Conservation (phyloP, 495 filamentous ascomycete species). For the Trichoderma virens region DNA sequence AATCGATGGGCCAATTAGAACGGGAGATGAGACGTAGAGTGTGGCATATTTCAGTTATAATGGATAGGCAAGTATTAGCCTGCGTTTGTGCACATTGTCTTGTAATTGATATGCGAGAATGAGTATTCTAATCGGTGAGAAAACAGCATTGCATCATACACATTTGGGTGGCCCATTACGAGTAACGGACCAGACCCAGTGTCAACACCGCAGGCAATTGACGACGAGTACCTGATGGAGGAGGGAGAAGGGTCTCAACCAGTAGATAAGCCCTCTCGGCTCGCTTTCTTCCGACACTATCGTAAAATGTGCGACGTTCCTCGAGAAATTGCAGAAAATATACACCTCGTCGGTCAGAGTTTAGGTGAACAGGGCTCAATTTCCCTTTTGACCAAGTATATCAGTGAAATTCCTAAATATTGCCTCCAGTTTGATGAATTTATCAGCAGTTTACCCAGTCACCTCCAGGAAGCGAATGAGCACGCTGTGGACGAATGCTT, state of each 20-base stretch:
- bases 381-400: background rate
- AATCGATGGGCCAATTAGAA: background rate
- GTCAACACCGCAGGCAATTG: background rate
- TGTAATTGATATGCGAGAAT: background rate
- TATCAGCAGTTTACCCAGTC: background rate
- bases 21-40: slow-evolving; percentile 4
- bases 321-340: background rate
- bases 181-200: background rate
- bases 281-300: background rate
- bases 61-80: background rate
- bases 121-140: background rate
- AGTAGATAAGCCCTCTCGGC: background rate
- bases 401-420: background rate
- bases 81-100: background rate
- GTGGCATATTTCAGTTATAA: background rate
- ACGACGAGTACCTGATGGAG: background rate
- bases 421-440: background rate
- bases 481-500: background rate
- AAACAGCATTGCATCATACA: background rate
- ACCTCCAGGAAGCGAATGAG: background rate
- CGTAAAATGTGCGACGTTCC: background rate
- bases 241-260: background rate
- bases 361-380: background rate
- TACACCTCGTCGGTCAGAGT: background rate
- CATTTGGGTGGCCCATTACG: background rate